Conservation (phyloP, 139 green algal genomes). For the Zygnema cylindricum region DNA sequence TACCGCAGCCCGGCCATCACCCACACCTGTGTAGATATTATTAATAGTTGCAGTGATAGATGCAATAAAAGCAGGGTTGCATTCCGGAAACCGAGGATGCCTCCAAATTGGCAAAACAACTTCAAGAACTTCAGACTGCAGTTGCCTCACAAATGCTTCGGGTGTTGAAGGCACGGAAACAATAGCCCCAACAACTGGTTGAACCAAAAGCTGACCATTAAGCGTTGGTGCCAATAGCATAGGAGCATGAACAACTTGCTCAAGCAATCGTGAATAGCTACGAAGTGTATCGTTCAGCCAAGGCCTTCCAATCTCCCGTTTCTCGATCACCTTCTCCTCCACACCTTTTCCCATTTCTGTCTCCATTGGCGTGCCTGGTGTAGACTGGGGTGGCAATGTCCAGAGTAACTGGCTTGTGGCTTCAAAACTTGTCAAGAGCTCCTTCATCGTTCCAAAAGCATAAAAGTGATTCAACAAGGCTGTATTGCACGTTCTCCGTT, state of each 20-base stretch:
- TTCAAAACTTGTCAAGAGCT: slow-evolving; percentile 36
- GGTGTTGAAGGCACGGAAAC: slow-evolving; percentile 8
- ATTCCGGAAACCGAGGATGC: slow-evolving; percentile 61
- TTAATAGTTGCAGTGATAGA: slow-evolving; percentile 56
- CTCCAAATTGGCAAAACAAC: slow-evolving; percentile 82
- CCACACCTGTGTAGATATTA: slow-evolving; percentile 28
- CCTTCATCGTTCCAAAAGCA: slow-evolving; percentile 35
- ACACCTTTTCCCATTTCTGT: neutral
- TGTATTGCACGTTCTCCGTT: slow-evolving; percentile 80
- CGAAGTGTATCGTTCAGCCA: slow-evolving; percentile 32
- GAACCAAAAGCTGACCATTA: slow-evolving; percentile 2
- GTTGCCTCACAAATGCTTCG: slow-evolving; percentile 64
- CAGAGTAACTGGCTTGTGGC: slow-evolving; percentile 48
- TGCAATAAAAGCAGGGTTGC: slow-evolving; percentile 34
- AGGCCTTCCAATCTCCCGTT: neutral
- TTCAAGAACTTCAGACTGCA: slow-evolving; percentile 63
- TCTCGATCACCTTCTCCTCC: neutral
- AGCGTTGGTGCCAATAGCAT: neutral
- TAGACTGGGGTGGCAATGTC: slow-evolving; percentile 14
- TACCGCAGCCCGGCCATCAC: neutral
- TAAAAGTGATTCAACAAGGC: slow-evolving; percentile 75
- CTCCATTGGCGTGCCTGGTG: slow-evolving; percentile 1
- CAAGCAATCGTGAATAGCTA: slow-evolving; percentile 26
- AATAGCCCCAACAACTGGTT: slow-evolving; percentile 18
- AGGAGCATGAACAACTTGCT: slow-evolving; percentile 22